Conservation (phyloP, 2,329 filamentous ascomycete genomes). For the Aciculosporium take region DNA sequence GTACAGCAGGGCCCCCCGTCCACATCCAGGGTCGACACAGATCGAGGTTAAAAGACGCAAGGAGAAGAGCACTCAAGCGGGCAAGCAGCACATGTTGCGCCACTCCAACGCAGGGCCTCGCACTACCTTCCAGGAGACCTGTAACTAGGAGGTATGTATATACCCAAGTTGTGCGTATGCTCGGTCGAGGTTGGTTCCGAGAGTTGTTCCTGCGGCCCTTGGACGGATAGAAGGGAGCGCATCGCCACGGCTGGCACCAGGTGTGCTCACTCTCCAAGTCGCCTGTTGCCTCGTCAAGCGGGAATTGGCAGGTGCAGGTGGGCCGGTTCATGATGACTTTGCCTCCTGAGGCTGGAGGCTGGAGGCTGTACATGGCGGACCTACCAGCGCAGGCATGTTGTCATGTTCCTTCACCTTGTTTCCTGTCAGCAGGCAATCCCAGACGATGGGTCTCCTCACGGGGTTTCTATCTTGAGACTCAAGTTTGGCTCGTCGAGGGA, state of each 20-base stretch:
- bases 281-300: not conserved
- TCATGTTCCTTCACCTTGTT: not conserved
- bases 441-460: constrained; percentile 1
- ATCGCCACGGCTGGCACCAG: not conserved
- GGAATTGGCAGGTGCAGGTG: too few species aligned
- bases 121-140: too few species aligned
- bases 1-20: not conserved
- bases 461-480: too few species aligned
- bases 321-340: constrained; percentile 1
- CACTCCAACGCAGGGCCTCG: too few species aligned
- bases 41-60: not conserved
- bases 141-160: too few species aligned
- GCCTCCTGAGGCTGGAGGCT: constrained; percentile 2
- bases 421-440: constrained; percentile 8
- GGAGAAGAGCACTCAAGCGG: not conserved
- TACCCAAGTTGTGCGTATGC: too few species aligned
- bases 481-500: not conserved
- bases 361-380: not conserved
- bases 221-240: not conserved
- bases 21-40: too few species aligned
- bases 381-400: not conserved
- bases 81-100: not conserved
- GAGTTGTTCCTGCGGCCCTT: not conserved
- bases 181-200: not conserved
- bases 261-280: constrained; percentile 1